Conservation (phyloP, 805 yeast species). For the Suhomyces sp. region DNA sequence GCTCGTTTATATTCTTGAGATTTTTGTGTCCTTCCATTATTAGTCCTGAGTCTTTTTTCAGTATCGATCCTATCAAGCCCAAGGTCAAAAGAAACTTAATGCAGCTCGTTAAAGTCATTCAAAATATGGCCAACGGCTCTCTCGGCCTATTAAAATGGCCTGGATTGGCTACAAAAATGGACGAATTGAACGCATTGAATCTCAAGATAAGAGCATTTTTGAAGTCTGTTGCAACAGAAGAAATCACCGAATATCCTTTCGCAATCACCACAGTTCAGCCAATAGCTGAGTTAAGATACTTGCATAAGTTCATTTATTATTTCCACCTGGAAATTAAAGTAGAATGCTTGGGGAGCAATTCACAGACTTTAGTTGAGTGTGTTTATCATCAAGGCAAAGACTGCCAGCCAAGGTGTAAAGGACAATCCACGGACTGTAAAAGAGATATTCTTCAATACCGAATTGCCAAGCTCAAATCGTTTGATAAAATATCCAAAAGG, state of each 20-base stretch:
- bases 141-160: constrained; percentile 66
- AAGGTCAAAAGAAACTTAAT: constrained; percentile 64
- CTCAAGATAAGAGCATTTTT: constrained; percentile 29
- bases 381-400: not conserved
- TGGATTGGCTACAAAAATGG: constrained; percentile 39
- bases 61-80: constrained; percentile 23
- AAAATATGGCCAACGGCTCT: constrained; percentile 83
- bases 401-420: not conserved
- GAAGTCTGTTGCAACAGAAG: constrained; percentile 19
- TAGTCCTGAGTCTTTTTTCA: constrained; percentile 66
- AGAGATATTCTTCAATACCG: constrained; percentile 16
- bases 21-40: constrained; percentile 87
- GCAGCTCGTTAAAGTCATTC: constrained; percentile 78
- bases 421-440: constrained; percentile 2
- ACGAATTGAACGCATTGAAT: constrained; percentile 34
- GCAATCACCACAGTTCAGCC: constrained; percentile 19
- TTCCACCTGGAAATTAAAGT: constrained; percentile 31
- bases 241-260: constrained; percentile 9
- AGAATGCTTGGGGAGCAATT: not conserved
- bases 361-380: not conserved
- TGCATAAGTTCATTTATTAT: constrained; percentile 39
- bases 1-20: constrained; percentile 81
- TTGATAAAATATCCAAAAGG: constrained; percentile 47
- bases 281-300: constrained; percentile 34
- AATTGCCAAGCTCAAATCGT: constrained; percentile 27